phyloP scores from a whole-genome alignment of 2,329 filamentous ascomycete species.

The Coniochaeta ligniaria region DNA sequence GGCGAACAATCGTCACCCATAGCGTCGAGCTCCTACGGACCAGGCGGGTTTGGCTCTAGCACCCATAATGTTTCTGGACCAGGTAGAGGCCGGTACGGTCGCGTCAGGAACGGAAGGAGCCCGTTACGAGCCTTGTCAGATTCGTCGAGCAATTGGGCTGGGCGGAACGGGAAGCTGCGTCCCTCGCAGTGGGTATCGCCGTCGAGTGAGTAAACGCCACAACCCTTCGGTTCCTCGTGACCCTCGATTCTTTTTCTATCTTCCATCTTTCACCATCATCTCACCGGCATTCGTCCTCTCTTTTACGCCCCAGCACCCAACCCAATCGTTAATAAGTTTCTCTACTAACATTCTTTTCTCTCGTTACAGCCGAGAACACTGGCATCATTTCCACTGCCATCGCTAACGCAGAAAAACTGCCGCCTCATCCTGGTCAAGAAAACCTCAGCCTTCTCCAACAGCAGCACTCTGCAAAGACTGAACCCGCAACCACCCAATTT shows the following conservation, averaged over 20 bases:
- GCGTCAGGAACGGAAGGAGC: constrained; percentile 53
- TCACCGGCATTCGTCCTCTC: neutral
- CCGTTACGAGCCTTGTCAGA: constrained; percentile 55
- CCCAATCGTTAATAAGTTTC: neutral
- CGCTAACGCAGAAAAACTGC: constrained; percentile 72
- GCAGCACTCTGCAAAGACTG: constrained; percentile 49
- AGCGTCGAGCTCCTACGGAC: constrained; percentile 28
- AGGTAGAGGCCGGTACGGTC: constrained; percentile 76
- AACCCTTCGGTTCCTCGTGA: constrained; percentile 2
- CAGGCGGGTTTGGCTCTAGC: constrained; percentile 46
- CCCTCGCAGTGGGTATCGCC: constrained; percentile 36
- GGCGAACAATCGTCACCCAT: constrained; percentile 19
- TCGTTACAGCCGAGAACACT: constrained; percentile 35
- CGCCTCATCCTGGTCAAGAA: constrained; percentile 60
- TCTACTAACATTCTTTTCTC: constrained; percentile 3
- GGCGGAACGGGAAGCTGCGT: constrained; percentile 37
- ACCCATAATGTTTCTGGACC: constrained; percentile 74
- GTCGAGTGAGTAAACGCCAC: constrained; percentile 32
- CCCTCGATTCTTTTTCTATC: neutral
- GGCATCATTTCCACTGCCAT: constrained; percentile 92
- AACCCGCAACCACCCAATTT: constrained; percentile 77
- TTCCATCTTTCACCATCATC: neutral
- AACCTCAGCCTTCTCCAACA: constrained; percentile 74
- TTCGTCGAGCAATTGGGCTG: constrained; percentile 48
- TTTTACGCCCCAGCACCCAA: neutral